Conservation (phyloP, 257 asterid species). For the Petunia secreta region DNA sequence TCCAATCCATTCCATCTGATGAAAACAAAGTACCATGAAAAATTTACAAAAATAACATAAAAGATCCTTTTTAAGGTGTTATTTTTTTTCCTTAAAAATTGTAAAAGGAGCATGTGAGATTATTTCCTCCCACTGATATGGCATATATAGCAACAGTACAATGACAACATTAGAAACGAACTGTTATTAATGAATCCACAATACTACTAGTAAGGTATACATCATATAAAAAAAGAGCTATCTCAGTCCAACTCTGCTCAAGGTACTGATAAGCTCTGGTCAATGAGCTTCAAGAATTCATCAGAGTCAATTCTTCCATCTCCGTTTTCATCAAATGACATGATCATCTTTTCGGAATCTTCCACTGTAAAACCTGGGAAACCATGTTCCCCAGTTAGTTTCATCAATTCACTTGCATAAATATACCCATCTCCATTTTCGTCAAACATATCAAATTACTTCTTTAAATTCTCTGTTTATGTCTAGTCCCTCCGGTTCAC, state of each 20-base stretch:
- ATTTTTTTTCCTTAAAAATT: no score
- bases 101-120: no score
- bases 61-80: no score
- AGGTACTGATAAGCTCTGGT: constrained; percentile 33
- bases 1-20: no score
- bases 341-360: constrained; percentile 54
- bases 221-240: no score
- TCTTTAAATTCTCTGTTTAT: constrained; percentile 42
- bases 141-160: no score
- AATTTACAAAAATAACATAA: no score
- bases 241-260: background rate
- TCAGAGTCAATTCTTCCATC: constrained; percentile 53
- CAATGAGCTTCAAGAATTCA: constrained; percentile 60
- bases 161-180: no score
- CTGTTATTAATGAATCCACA: no score
- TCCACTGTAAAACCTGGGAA: constrained; percentile 28
- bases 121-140: no score
- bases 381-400: constrained; percentile 41
- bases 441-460: constrained; percentile 54
- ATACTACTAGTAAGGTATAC: background rate
- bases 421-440: constrained; percentile 57
- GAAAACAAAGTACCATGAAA: no score
- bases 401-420: constrained; percentile 51
- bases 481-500: no score
- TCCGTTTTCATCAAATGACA: constrained; percentile 49